These are phyloP conservation scores for Sclerotinia trifoliorum DNA, from an alignment of 2,329 filamentous ascomycete genomes.

Conservation along the genomic window DNA sequence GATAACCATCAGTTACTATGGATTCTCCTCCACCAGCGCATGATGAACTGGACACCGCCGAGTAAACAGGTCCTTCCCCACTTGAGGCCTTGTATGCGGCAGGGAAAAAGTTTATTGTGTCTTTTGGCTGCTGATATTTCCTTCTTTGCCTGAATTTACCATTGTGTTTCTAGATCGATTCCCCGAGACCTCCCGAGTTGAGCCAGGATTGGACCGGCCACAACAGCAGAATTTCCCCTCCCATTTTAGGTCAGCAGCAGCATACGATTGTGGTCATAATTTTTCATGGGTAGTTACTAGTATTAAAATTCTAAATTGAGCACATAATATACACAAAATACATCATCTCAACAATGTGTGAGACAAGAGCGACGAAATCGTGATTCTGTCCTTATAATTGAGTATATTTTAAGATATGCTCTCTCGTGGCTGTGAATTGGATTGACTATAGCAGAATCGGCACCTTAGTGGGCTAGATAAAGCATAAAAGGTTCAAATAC, in stretches of 20 bases:
- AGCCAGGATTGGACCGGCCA: slow-evolving; percentile 17
- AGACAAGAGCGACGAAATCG: background rate
- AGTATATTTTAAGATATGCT: background rate
- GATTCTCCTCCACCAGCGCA: slow-evolving; percentile 81
- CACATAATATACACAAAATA: slow-evolving; percentile 15
- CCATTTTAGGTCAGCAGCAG: slow-evolving; percentile 12
- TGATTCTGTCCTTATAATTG: background rate
- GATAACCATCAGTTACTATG: slow-evolving; percentile 48
- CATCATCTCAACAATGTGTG: background rate
- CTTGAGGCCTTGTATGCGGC: slow-evolving; percentile 31
- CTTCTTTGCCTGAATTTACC: slow-evolving; percentile 37
- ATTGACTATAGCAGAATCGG: background rate
- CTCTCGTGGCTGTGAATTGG: background rate
- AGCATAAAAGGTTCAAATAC: background rate
- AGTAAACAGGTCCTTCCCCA: slow-evolving; percentile 49
- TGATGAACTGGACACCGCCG: slow-evolving; percentile 94
- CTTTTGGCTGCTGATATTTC: slow-evolving; percentile 35
- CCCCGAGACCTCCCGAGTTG: slow-evolving; percentile 28
- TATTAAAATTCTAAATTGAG: slow-evolving; percentile 24
- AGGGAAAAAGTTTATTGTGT: slow-evolving; percentile 35
- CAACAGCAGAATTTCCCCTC: slow-evolving; percentile 2
- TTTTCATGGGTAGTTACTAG: slow-evolving; percentile 22
- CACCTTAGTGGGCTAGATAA: background rate
- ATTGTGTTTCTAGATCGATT: slow-evolving; percentile 40
- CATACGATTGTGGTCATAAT: slow-evolving; percentile 12